phyloP scores from a whole-genome alignment of 495 filamentous ascomycete species.

The Bombardia bombarda region DNA sequence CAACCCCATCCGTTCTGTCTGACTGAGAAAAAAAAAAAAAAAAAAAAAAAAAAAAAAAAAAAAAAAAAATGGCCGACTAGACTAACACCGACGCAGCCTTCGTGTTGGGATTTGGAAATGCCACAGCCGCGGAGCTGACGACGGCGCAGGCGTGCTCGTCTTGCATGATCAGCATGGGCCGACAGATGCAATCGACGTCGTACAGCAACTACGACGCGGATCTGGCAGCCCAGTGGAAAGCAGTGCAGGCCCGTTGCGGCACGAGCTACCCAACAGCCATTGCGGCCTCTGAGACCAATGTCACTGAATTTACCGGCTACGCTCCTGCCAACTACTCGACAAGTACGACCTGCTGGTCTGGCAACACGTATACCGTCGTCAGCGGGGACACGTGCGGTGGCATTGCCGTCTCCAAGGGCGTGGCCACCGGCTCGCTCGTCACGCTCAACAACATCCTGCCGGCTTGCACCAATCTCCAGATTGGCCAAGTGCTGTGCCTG shows the following conservation, averaged over 20 bases:
- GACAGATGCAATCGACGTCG: not conserved
- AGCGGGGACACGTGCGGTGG: not conserved
- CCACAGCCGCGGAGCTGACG: too few species aligned
- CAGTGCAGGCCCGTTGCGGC: not conserved
- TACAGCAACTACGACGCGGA: not conserved
- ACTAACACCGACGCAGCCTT: too few species aligned
- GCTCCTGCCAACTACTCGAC: not conserved
- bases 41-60: too few species aligned
- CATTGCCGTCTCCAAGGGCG: not conserved
- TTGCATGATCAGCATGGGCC: not conserved
- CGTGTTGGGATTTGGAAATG: too few species aligned
- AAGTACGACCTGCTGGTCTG: not conserved
- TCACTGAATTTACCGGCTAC: not conserved
- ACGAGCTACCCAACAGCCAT: not conserved
- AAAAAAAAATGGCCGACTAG: too few species aligned
- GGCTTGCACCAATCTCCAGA: not conserved
- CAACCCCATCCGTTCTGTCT: too few species aligned
- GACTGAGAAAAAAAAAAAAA: too few species aligned
- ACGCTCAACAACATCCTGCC: not conserved
- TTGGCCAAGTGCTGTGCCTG: not conserved
- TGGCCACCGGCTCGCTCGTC: not conserved
- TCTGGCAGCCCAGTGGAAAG: not conserved
- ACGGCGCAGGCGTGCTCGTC: too few species aligned
- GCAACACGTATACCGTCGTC: not conserved
- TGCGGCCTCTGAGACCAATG: not conserved